phyloP scores from a whole-genome alignment of 176 grass and related monocot species.

The Avena atlantica region DNA sequence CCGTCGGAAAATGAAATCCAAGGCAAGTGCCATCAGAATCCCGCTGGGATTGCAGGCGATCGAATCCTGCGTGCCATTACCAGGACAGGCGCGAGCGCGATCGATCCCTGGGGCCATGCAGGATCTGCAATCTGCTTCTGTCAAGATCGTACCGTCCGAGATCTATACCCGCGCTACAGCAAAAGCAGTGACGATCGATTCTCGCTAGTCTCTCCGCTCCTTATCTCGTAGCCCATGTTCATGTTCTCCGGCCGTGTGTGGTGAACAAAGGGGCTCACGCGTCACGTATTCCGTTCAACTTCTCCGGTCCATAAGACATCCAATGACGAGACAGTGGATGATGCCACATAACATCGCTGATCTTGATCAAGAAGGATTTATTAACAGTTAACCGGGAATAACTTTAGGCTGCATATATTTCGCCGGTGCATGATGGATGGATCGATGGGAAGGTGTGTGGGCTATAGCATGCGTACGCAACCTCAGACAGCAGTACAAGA shows the following conservation, averaged over 20 bases:
- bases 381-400: slow-evolving; percentile 21
- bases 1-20: slow-evolving; percentile 45
- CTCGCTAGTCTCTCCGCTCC: not conserved
- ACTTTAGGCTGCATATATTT: slow-evolving; percentile 35
- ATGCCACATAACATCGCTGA: not conserved
- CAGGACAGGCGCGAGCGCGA: slow-evolving; percentile 42
- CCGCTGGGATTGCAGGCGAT: slow-evolving; percentile 49
- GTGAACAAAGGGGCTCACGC: not conserved
- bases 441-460: slow-evolving; percentile 34
- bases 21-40: slow-evolving; percentile 65
- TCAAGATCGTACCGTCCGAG: slow-evolving; percentile 36
- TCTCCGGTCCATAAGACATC: not conserved
- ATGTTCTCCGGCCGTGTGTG: not conserved
- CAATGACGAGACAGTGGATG: slow-evolving; percentile 4
- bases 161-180: slow-evolving; percentile 44
- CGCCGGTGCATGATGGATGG: not conserved
- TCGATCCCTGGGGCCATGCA: slow-evolving; percentile 48
- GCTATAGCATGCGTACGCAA: not conserved
- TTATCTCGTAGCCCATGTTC: not conserved
- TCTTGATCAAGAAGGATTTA: not conserved
- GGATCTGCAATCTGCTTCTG: slow-evolving; percentile 56
- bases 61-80: slow-evolving; percentile 64
- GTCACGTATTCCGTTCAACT: not conserved
- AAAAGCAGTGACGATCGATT: slow-evolving; percentile 16
- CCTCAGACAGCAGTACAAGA: not conserved